Conservation (phyloP, 2,329 filamentous ascomycete species). For the Colletotrichum cuscutae region DNA sequence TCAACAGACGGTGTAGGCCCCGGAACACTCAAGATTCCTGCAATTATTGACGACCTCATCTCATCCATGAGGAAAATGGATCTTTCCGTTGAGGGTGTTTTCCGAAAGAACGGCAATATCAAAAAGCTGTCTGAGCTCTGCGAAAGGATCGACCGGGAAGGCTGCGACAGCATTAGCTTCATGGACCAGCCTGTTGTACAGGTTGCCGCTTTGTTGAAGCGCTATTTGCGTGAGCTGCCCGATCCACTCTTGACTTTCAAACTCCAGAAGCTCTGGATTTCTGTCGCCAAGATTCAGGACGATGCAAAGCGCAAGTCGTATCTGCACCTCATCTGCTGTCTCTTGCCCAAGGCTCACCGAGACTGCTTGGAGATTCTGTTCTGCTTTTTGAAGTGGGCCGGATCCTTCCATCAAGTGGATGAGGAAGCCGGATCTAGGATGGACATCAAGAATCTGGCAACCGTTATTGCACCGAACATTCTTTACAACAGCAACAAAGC, state of each 20-base stretch:
- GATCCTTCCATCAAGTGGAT: constrained; percentile 96
- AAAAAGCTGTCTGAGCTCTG: constrained; percentile 89
- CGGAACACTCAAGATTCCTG: constrained; percentile 87
- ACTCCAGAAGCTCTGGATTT: constrained; percentile 89
- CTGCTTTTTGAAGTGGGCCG: constrained; percentile 96
- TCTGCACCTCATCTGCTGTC: constrained; percentile 89
- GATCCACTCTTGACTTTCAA: constrained; percentile 96
- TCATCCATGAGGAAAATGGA: constrained; percentile 98
- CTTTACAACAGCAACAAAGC: constrained; percentile 77
- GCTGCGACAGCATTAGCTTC: constrained; percentile 86
- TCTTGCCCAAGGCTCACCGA: constrained; percentile 90
- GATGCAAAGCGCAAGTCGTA: constrained; percentile 84
- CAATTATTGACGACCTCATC: constrained; percentile 94
- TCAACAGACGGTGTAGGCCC: constrained; percentile 98
- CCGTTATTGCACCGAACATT: constrained; percentile 97
- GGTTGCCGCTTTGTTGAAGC: constrained; percentile 91
- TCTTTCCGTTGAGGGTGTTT: constrained; percentile 97
- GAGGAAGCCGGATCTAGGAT: constrained; percentile 98
- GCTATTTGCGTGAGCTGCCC: constrained; percentile 92
- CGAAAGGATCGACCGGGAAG: constrained; percentile 86
- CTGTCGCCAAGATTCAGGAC: constrained; percentile 87
- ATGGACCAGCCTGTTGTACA: constrained; percentile 92
- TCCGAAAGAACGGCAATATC: constrained; percentile 99
- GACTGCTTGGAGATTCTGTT: constrained; percentile 96
- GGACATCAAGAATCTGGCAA: constrained; percentile 97